Evolutionary conservation across 108 stramenopile genomes (phyloP).

Genomic region (Skeletonema potamos): DNA sequence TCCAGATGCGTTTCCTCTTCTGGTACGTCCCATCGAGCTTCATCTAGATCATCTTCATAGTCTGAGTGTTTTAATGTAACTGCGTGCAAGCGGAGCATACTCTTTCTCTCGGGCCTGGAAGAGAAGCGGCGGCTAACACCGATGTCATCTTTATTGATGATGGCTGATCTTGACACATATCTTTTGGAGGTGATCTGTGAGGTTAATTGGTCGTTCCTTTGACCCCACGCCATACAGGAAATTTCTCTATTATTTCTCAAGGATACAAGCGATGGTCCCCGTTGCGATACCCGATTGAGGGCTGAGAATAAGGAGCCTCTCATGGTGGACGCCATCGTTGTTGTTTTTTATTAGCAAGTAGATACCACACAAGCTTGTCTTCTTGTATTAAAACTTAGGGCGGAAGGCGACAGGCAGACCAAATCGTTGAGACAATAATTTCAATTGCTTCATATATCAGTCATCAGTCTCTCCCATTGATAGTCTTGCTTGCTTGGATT

Average conservation of each 20-base stretch:
- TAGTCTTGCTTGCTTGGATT: no score
- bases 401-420: no score
- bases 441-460: no score
- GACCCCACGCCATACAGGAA: background rate
- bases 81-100: constrained; percentile 63
- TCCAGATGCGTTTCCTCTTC: constrained; percentile 36
- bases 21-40: constrained; percentile 31
- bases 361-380: no score
- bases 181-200: background rate
- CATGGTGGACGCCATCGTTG: background rate
- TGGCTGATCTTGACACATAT: background rate
- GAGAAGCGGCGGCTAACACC: constrained; percentile 16
- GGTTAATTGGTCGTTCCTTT: background rate
- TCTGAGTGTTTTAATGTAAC: constrained; percentile 67
- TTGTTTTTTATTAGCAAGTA: no score
- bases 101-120: constrained; percentile 21
- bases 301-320: background rate
- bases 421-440: no score
- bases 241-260: background rate
- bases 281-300: background rate
- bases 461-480: no score
- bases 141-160: background rate
- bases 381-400: no score
- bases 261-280: background rate
- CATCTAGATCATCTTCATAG: constrained; percentile 53